Evolutionary conservation across 306 rosid genomes (phyloP).

Genomic region (Fragaria vesca): DNA sequence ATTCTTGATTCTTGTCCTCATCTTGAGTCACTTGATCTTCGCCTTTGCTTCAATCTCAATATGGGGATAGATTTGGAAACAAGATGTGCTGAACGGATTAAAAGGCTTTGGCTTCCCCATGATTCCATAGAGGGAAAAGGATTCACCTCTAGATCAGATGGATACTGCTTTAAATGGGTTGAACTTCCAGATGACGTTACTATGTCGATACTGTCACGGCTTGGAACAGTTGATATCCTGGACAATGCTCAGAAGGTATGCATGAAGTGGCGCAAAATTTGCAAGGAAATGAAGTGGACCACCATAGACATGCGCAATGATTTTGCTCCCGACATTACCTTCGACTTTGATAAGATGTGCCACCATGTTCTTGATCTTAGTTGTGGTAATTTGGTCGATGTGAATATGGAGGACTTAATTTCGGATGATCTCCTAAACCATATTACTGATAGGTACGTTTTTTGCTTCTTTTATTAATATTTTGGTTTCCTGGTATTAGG

Average conservation of each 20-base stretch:
- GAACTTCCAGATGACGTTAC: constrained; percentile 49
- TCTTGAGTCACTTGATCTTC: constrained; percentile 68
- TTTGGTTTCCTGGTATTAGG: not conserved
- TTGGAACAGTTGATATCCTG: constrained; percentile 41
- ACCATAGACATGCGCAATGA: constrained; percentile 34
- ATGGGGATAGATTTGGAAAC: constrained; percentile 30
- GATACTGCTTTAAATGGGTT: constrained; percentile 32
- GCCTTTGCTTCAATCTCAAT: constrained; percentile 47
- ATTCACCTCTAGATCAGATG: not conserved
- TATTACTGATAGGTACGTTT: constrained; percentile 36
- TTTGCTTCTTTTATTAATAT: not conserved
- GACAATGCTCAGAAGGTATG: constrained; percentile 38
- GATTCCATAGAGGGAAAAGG: constrained; percentile 28
- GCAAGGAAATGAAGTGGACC: constrained; percentile 48
- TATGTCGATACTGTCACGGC: constrained; percentile 35
- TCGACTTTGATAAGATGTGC: constrained; percentile 31
- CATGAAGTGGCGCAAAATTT: constrained; percentile 44
- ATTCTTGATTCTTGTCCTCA: constrained; percentile 60
- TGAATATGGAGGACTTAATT: constrained; percentile 29
- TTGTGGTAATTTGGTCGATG: constrained; percentile 22
- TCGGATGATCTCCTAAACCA: constrained; percentile 37
- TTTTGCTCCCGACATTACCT: not conserved
- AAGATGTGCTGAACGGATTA: constrained; percentile 48
- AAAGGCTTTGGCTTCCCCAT: constrained; percentile 39
- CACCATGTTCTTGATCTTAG: constrained; percentile 44